Base-by-base conservation (phyloP, 129 eudicot species). In the Flaveria robusta region DNA sequence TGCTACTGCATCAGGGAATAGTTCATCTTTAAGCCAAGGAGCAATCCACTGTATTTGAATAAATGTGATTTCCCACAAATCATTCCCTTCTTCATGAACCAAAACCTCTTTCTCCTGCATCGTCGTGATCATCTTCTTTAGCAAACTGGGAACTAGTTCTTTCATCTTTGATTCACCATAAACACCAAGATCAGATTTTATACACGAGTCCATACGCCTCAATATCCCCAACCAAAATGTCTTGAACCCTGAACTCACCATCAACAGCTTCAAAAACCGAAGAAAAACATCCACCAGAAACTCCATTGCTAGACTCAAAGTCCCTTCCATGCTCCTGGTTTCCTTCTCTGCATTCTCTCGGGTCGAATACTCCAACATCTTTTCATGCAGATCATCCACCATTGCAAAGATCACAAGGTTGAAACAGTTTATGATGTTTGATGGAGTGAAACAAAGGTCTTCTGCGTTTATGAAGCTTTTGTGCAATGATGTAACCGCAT, bases 1-100 rank as follows among this genome's bases (percentile, higher is more conserved):
- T 12, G 3, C 18, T n/a, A 0, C 7, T 8, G 49, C 85, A 70
- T 93, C 93, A 46, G 93, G 96, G 56, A 93, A 91, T 41, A 91
- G 77, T 68, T 91, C 97, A 11, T 90, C 97, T 64, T 88, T 93
- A 45, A 94, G 84, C 2, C 87, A 72, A 22, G 98, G 98, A 66
- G 97, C 98, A 5, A 94, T 94, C 97, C 98, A 94, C 60, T 91
- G 97, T 66, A 94, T 94, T 82, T 93, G 98, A 66, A 88, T 82
- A 69, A 71, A 90, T 0, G 98, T 93, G 0, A 88, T 88, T 34
- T 94, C 98, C 98, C 98, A 94, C 50, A 94, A 63, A 71, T 91
- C 98, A 77, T 93, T 89, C 45, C 88, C 96, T 74, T 86, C 97
- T 13, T 75, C 72, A 0, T 74, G 87, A 13, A 82, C 82, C 76